These are phyloP conservation scores for Nematodospora anomalae DNA, from an alignment of 1,139 yeast genomes.

Conservation along the genomic window DNA sequence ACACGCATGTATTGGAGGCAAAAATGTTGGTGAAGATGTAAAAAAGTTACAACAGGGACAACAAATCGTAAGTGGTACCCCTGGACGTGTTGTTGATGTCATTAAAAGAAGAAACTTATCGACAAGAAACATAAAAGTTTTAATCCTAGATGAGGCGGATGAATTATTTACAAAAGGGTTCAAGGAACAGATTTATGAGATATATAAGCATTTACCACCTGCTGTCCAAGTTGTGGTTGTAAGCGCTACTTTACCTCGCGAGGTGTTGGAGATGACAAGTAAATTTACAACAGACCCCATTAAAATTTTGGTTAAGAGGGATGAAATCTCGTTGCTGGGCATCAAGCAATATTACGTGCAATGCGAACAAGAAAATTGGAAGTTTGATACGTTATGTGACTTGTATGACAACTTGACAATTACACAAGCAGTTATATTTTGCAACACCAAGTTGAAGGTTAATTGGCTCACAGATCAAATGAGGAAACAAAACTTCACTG, in stretches of 20 bases:
- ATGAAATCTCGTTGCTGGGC: constrained; percentile 85
- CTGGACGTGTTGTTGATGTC: constrained; percentile 91
- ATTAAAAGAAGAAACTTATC: constrained; percentile 70
- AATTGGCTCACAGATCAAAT: constrained; percentile 87
- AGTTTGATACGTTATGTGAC: constrained; percentile 91
- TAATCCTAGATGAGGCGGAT: constrained; percentile 93
- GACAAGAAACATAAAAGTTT: constrained; percentile 74
- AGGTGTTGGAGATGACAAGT: constrained; percentile 80
- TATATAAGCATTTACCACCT: constrained; percentile 76
- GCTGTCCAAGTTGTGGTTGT: constrained; percentile 90
- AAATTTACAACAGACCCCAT: constrained; percentile 92
- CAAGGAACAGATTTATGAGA: constrained; percentile 88
- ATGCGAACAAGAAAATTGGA: constrained; percentile 93
- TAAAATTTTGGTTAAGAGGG: constrained; percentile 85
- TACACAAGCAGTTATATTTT: constrained; percentile 94
- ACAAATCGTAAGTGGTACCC: constrained; percentile 95
- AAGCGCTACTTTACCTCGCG: constrained; percentile 86
- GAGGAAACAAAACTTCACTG: constrained; percentile 80
- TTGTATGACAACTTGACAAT: constrained; percentile 90
- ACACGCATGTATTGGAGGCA: constrained; percentile 94
- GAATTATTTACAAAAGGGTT: constrained; percentile 88
- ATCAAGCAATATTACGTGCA: constrained; percentile 84
- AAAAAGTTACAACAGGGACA: constrained; percentile 73
- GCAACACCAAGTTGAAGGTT: constrained; percentile 89
- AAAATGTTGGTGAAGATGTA: constrained; percentile 76